Base-by-base conservation (phyloP, 192 early-diverging fungal species). In the Linnemannia schmuckeri region DNA sequence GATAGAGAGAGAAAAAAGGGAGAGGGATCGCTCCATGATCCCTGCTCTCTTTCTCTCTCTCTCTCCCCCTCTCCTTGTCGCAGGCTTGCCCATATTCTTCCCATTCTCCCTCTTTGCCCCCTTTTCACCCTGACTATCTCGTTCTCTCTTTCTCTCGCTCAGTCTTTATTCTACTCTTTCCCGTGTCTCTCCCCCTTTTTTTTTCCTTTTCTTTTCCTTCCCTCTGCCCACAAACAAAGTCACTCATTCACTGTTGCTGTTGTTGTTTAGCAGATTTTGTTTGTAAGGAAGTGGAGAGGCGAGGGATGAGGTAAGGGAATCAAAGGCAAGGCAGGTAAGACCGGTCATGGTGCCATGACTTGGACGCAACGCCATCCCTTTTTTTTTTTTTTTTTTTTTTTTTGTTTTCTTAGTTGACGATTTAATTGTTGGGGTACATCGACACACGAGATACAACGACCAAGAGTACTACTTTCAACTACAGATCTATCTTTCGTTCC, bases 61-160 rank as follows among this genome's bases (percentile, higher is more conserved):
- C 61, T 66, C 57, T 75, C 74, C 57, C 33, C 1, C 74, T 55
- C 74, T 20, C 33, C 57, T 54, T 76, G 7, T 55, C 15, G 37
- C n/a, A 27, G 72, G 30, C 30, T 44, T 76, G 55, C 38, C 61
- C 75, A 61, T 42, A 66, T 41, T 55, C 33, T 38, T 66, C n/a
- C 24, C 42, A 37, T n/a, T 24, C 38, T 70, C 69, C 38, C 68
- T 61, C 69, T 71, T 37, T 42, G 4, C 54, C 70, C 70, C 52
- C 37, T n/a, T 74, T 42, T 54, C 68, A 49, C 37, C 30, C 77
- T 40, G n/a, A 35, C 38, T n/a, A n/a, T 41, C 57, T 46, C 41
- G 1, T 30, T 35, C 38, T 40, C 40, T 40, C 37, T 13, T 24
- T 20, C 40, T 40, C 37, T 30, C 40, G 20, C 72, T 52, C 40